Evolutionary conservation across 2,329 filamentous ascomycete genomes (phyloP).

Genomic region (Madurella fahalii): DNA sequence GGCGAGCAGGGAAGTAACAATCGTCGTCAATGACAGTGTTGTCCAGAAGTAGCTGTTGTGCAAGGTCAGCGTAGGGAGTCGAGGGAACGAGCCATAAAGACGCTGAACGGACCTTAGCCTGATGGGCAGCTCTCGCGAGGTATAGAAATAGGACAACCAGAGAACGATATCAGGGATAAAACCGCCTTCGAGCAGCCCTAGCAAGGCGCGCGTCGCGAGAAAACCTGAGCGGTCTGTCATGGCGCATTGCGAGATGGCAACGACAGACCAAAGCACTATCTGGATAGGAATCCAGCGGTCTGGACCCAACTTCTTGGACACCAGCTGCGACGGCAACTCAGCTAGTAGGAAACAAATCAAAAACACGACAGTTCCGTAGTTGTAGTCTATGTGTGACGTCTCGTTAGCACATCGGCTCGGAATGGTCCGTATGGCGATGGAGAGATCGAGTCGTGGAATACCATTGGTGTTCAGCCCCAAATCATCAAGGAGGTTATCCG

Average conservation of each 20-base stretch:
- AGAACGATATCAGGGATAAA: slow-evolving; percentile 30
- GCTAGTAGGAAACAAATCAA: slow-evolving; percentile 48
- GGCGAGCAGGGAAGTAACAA: slow-evolving; percentile 35
- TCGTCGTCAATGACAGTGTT: slow-evolving; percentile 30
- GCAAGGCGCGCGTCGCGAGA: slow-evolving; percentile 22
- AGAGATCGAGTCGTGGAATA: slow-evolving; percentile 17
- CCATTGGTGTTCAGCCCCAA: slow-evolving; percentile 42
- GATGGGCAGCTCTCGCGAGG: slow-evolving; percentile 34
- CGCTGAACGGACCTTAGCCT: slow-evolving; percentile 30
- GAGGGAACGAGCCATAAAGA: background rate
- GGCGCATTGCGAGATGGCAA: slow-evolving; percentile 25
- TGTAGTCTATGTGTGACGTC: slow-evolving; percentile 34
- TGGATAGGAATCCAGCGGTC: slow-evolving; percentile 31
- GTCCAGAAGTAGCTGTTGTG: slow-evolving; percentile 36
- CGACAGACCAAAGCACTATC: slow-evolving; percentile 28
- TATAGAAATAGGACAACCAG: slow-evolving; percentile 30
- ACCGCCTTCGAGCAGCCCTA: slow-evolving; percentile 28
- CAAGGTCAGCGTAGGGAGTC: background rate
- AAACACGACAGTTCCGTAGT: slow-evolving; percentile 50
- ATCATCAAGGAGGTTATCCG: slow-evolving; percentile 58
- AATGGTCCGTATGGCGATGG: background rate
- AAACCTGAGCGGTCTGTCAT: slow-evolving; percentile 20
- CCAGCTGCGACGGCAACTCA: slow-evolving; percentile 55
- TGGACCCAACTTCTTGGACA: slow-evolving; percentile 46
- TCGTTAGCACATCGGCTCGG: background rate